Conservation (phyloP, 345 rosid genomes). For the Lenwebbia sp. region DNA sequence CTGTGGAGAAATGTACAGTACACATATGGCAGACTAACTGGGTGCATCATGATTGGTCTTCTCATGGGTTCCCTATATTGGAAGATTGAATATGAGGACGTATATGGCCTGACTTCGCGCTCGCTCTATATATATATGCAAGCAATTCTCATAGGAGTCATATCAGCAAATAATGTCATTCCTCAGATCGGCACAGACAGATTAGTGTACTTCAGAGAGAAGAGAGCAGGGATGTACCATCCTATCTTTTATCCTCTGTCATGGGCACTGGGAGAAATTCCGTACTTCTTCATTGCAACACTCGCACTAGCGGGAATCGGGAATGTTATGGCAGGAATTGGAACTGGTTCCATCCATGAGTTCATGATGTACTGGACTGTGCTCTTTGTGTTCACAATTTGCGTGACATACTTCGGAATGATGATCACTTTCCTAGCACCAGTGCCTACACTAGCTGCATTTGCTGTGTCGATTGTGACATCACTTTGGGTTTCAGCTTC, state of each 20-base stretch:
- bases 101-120: conserved; percentile 9
- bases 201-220: conserved; percentile 21
- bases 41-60: conserved; percentile 16
- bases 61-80: conserved; percentile 17
- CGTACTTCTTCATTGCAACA: conserved; percentile 15
- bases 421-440: conserved; percentile 36
- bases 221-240: conserved; percentile 21
- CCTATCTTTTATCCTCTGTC: conserved; percentile 25
- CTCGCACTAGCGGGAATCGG: conserved; percentile 20
- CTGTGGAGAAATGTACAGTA: conserved; percentile 20
- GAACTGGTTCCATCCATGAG: conserved; percentile 10
- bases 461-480: conserved; percentile 16
- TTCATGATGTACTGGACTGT: conserved; percentile 16
- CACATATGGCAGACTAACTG: conserved; percentile 11
- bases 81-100: conserved; percentile 11
- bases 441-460: conserved; percentile 20
- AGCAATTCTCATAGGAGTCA: conserved; percentile 19
- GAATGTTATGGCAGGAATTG: conserved; percentile 18
- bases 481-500: conserved; percentile 22
- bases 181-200: conserved; percentile 25
- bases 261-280: conserved; percentile 25
- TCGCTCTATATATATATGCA: conserved; percentile 17
- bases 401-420: conserved; percentile 19
- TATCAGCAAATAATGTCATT: conserved; percentile 18
- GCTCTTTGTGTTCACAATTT: conserved; percentile 16